Evolutionary conservation across 495 filamentous ascomycete species (phyloP), one percentile per base, ranked within the genome.

Genomic region (Lichenothelia convexa): DNA sequence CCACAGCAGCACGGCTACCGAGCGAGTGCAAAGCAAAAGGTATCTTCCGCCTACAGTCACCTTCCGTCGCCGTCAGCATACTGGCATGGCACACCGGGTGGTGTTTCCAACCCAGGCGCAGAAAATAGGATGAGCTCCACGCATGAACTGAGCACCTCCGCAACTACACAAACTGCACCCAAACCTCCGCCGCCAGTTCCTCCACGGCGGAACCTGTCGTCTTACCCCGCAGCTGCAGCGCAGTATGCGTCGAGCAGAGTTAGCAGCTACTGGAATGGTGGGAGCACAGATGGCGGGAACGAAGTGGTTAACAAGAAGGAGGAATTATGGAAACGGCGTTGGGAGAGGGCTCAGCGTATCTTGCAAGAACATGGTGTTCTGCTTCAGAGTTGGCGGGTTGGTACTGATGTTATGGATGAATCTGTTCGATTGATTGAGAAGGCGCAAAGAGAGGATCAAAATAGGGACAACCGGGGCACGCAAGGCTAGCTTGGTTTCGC

Each of bases 381-480:
- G 42, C 55, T 99, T 39, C 71, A 78, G 40, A 86, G 70, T 40
- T 97, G 89, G 89, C 67, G 83, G 30, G 70, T 71, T 4, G 89
- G 89, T 1, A 64, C 62, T n/a, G 89, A 95, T 65, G 78, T 80
- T 4, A 58, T 70, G 45, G 63, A 68, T 36, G 61, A 73, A 21
- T 63, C 59, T 42, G 49, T 66, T 7, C 60, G 56, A 53, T 41
- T 78, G 39, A 62, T 71, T 0, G 61, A 71, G 38, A 33, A 36
- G 43, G 63, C 51, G 11, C 15, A 62, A 45, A 51, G 46, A 41
- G 49, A 53, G 40, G 24, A n/a, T n/a, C n/a, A n/a, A n/a, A n/a
- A n/a, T n/a, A n/a, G n/a, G n/a, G n/a, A n/a, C n/a, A n/a, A n/a
- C n/a, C n/a, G n/a, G n/a, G n/a, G n/a, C n/a, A n/a, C n/a, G n/a